Conservation (phyloP, 2,329 filamentous ascomycete species). For the Xylariaceae sp. region DNA sequence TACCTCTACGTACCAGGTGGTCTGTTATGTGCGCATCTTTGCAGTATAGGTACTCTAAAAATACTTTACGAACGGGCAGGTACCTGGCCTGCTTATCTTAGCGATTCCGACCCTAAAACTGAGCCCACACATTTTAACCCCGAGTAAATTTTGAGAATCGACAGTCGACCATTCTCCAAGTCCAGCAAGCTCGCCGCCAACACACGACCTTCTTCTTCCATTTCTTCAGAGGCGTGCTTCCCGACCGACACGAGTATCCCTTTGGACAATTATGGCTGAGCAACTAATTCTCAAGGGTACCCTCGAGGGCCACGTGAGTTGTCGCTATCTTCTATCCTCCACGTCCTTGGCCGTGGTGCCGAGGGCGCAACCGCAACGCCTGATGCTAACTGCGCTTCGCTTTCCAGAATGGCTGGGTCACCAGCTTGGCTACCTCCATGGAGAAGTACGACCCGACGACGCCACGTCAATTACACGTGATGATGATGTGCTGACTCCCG, state of each 20-base stretch:
- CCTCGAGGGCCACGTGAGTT: slow-evolving; percentile 89
- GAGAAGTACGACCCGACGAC: slow-evolving; percentile 72
- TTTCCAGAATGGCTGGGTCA: slow-evolving; percentile 88
- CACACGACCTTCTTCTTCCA: slow-evolving; percentile 34
- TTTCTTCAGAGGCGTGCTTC: slow-evolving; percentile 28
- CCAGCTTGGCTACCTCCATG: slow-evolving; percentile 94
- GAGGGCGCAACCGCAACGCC: neutral
- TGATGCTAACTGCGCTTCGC: slow-evolving; percentile 8
- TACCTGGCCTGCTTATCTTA: slow-evolving; percentile 19
- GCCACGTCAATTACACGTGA: neutral
- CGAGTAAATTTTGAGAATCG: slow-evolving; percentile 26
- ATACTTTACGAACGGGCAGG: neutral
- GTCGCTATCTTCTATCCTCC: neutral
- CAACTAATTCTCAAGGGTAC: slow-evolving; percentile 94
- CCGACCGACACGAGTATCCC: slow-evolving; percentile 34
- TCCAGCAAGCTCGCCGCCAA: slow-evolving; percentile 23
- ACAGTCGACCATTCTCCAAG: slow-evolving; percentile 20
- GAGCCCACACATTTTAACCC: slow-evolving; percentile 47
- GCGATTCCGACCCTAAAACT: slow-evolving; percentile 26
- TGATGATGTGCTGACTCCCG: slow-evolving; percentile 26
- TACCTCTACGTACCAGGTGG: neutral
- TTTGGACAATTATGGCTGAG: slow-evolving; percentile 67
- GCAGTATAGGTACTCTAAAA: too few relatives aligned
- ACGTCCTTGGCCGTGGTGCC: neutral
- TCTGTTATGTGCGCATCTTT: too few relatives aligned